Evolutionary conservation across 169 alveolate genomes (phyloP).

Genomic region (Besnoitia besnoiti): DNA sequence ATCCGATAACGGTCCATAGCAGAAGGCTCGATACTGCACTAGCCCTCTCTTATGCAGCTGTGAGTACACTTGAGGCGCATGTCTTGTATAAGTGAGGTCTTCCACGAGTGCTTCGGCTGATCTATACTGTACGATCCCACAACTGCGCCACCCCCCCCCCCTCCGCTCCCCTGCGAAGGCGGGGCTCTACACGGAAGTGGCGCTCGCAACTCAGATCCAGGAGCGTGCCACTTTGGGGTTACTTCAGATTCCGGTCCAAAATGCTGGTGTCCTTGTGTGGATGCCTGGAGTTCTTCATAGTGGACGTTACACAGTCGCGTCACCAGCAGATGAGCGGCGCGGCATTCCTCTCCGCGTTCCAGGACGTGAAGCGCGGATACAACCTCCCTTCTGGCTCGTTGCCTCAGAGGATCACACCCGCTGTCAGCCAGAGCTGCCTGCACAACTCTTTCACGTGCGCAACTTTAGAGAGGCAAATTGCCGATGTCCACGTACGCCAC

Average conservation of each 20-base stretch:
- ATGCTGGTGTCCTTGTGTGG: background rate
- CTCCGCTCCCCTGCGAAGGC: too few relatives aligned
- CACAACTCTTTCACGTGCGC: constrained; percentile 2
- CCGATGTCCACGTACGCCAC: constrained; percentile 18
- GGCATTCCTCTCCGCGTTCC: background rate
- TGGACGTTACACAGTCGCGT: background rate
- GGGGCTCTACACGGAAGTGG: too few relatives aligned
- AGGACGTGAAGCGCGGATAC: constrained; percentile 1
- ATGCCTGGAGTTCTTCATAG: background rate
- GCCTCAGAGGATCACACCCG: background rate
- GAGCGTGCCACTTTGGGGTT: background rate
- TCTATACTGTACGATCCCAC: too few relatives aligned
- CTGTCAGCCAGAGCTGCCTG: background rate
- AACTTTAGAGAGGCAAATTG: background rate
- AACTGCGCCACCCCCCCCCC: too few relatives aligned
- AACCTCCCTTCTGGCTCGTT: background rate
- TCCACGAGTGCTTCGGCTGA: too few relatives aligned
- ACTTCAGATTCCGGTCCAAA: background rate
- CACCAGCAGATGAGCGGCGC: background rate
- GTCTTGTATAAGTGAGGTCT: too few relatives aligned
- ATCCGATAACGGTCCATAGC: too few relatives aligned
- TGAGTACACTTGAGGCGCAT: too few relatives aligned
- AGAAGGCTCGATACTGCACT: too few relatives aligned
- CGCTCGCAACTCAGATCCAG: background rate
- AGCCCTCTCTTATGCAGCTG: too few relatives aligned